phyloP scores from a whole-genome alignment of 2,329 filamentous ascomycete genomes.

The Colletotrichum gigasporum region DNA sequence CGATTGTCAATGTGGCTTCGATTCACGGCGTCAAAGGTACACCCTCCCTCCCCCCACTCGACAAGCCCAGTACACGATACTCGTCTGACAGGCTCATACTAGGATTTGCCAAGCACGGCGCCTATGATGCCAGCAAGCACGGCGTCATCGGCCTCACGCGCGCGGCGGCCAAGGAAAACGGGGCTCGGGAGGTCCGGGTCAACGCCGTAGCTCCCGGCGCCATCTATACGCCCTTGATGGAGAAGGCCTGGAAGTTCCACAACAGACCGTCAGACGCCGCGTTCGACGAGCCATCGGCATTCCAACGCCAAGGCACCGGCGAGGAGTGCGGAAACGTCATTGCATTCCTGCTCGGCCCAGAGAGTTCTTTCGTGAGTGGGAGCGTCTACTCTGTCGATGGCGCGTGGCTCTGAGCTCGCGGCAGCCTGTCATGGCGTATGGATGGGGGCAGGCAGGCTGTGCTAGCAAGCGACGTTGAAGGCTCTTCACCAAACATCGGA shows the following conservation, averaged over 20 bases:
- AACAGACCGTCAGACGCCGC: slow-evolving; percentile 45
- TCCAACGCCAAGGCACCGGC: slow-evolving; percentile 54
- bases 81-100: slow-evolving; percentile 8
- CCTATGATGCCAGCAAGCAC: slow-evolving; percentile 52
- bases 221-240: slow-evolving; percentile 59
- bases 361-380: slow-evolving; percentile 56
- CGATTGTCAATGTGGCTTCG: slow-evolving; percentile 67
- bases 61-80: neutral
- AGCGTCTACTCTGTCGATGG: slow-evolving; percentile 58
- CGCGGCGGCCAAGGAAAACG: slow-evolving; percentile 50
- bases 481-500: slow-evolving; percentile 81
- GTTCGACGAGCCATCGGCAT: slow-evolving; percentile 53
- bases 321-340: slow-evolving; percentile 58
- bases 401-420: slow-evolving; percentile 45
- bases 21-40: slow-evolving; percentile 55
- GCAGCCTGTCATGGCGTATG: neutral
- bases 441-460: neutral
- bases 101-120: slow-evolving; percentile 44
- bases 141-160: slow-evolving; percentile 47
- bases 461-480: neutral
- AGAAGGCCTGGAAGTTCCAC: slow-evolving; percentile 49
- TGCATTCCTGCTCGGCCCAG: slow-evolving; percentile 56
- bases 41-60: too few species aligned
- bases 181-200: slow-evolving; percentile 52
- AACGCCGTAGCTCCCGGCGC: slow-evolving; percentile 59